These are phyloP conservation scores for Candolleomyces efflorescens DNA, from an alignment of 768 basidiomycete genomes.

Conservation along the genomic window DNA sequence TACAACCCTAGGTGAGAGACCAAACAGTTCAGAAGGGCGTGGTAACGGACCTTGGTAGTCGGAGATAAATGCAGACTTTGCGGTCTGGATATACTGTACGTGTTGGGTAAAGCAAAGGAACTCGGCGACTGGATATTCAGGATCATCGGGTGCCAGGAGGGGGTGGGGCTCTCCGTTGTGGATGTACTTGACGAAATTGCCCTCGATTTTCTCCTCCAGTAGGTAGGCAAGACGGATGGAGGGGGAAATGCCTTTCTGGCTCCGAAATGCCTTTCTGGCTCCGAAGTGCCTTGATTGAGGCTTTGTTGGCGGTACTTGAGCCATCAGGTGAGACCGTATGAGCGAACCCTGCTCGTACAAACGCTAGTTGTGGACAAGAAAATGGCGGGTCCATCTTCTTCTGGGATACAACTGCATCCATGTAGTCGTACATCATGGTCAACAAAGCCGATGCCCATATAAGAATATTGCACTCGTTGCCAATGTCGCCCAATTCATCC, in stretches of 20 bases:
- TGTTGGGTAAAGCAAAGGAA: constrained; percentile 14
- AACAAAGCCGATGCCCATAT: constrained; percentile 7
- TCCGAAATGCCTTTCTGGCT: too few species aligned
- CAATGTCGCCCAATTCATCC: background rate
- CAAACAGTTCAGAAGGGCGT: background rate
- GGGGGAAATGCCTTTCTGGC: background rate
- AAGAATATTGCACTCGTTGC: background rate
- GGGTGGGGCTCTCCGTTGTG: constrained; percentile 9
- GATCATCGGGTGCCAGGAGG: background rate
- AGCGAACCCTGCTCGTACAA: too few species aligned
- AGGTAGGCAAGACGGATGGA: constrained; percentile 2
- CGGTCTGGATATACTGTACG: constrained; percentile 12
- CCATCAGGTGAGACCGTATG: too few species aligned
- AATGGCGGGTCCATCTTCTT: too few species aligned
- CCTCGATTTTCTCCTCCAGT: constrained; percentile 9
- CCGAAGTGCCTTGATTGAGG: too few species aligned
- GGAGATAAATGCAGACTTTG: constrained; percentile 10
- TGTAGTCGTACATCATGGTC: background rate
- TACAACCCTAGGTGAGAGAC: background rate
- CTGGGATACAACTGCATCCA: background rate
- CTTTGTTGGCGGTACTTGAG: too few species aligned
- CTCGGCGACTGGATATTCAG: background rate
- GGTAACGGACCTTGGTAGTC: background rate
- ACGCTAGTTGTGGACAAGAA: too few species aligned
- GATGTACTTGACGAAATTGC: constrained; percentile 11